Evolutionary conservation across 768 basidiomycete species (phyloP).

Genomic region (Cystobasidium tubakii): DNA sequence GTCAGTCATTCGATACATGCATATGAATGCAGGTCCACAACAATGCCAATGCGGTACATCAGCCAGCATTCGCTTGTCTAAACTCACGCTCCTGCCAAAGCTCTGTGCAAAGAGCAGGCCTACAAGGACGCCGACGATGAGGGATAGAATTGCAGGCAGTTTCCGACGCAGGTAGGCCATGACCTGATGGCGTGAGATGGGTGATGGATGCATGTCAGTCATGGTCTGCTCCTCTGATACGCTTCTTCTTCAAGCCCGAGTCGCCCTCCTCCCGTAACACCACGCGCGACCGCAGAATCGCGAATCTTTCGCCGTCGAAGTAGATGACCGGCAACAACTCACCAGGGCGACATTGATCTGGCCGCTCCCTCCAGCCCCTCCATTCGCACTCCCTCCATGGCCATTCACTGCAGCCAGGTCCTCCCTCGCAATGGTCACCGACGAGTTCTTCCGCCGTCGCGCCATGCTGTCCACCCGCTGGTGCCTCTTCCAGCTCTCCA

Average conservation of each 20-base stretch:
- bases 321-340: neutral
- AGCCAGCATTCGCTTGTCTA: too few relatives aligned
- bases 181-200: neutral
- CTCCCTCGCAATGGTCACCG: slow-evolving; percentile 25
- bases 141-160: slow-evolving; percentile 37
- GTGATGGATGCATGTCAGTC: neutral
- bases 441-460: slow-evolving; percentile 27
- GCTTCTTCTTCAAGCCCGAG: neutral
- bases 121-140: slow-evolving; percentile 60
- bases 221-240: neutral
- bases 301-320: neutral
- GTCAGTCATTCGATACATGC: neutral
- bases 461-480: slow-evolving; percentile 22
- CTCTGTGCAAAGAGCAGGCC: slow-evolving; percentile 60
- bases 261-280: neutral
- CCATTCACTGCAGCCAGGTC: slow-evolving; percentile 24
- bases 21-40: too few relatives aligned
- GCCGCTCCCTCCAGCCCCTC: neutral
- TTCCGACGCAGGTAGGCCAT: slow-evolving; percentile 21
- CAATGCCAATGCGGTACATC: too few relatives aligned
- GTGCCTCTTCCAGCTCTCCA: slow-evolving; percentile 18
- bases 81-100: slow-evolving; percentile 31
- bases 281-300: neutral
- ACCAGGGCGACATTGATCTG: slow-evolving; percentile 11
- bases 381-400: neutral